Base-by-base conservation (phyloP, 305 asterid genomes). In the Solanum hybrid region DNA sequence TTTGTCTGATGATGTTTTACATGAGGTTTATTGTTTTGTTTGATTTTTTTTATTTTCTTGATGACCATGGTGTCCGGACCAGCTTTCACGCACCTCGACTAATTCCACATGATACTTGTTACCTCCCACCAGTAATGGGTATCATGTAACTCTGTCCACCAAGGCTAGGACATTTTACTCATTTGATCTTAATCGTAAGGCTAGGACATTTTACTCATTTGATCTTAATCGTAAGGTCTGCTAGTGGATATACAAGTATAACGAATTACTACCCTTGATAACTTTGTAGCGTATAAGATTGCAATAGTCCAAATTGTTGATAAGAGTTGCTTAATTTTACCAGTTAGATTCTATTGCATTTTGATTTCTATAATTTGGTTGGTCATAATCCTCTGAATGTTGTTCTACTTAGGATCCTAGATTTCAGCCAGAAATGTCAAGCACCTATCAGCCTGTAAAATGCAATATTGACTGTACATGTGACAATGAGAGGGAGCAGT, bases 391-490 rank as follows among this genome's bases (percentile, higher is more conserved):
- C 79, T 10, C 13, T 73, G 88, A 51, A 87, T 31, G 87, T 79
- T 90, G 85, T 90, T 51, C 89, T 91, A 45, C 27, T 85, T 85
- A 97, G 99, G 98, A 97, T 93, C 99, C 99, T 38, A 94, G 93
- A 93, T 97, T 97, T 91, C 97, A 95, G 92, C 98, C 98, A 34
- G 98, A 95, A 0, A 89, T 90, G 92, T 97, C 99, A 14, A 94
- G 93, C 93, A 96, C 97, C 82, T 96, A 96, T 90, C 88, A 95
- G 89, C 95, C 98, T 29, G 95, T 96, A 89, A 96, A 96, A 90
- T 97, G 99, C 93, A 96, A 95, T 89, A 87, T 91, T 86, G 98
- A 95, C n/a, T 97, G 99, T 92, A 82, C 91, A 87, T 97, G 99
- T 75, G 99, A 96, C 93, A 91, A 29, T 79, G 94, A 94, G 26